Base-by-base conservation (phyloP, 2,329 filamentous ascomycete genomes). In the Dactylellina leptospora region DNA sequence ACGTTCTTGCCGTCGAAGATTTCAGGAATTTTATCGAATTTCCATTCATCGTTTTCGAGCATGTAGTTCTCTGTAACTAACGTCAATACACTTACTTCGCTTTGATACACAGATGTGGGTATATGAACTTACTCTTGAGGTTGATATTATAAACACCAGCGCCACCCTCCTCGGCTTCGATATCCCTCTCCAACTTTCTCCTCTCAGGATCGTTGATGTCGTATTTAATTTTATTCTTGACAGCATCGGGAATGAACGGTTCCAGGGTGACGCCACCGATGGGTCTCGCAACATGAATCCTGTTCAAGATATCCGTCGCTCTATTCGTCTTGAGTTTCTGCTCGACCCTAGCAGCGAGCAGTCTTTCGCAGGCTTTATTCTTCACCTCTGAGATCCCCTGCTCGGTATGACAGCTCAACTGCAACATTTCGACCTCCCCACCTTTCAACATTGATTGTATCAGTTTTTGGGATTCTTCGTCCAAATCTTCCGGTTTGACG, bases 201-300 rank as follows among this genome's bases (percentile, higher is more conserved):
- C 93, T 86, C 78, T 93, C 87, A n/a, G 93, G 93, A 76, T 97
- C 93, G 28, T 85, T 84, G 82, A 91, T 93, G 83, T 96, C 90
- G 81, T 93, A 96, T 82, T 96, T 97, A 84, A 90, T 90, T 81
- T 87, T 84, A 71, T 85, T 84, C 83, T 92, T 91, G 77, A 90
- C 85, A 4, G 86, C 92, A 61, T 97, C 92, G 3, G 95, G 96
- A 73, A 99, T 93, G 78, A 90, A 96, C 0, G 90, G 86, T 81
- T 96, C 90, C 44, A 90, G 87, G 18, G 86, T 85, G 55, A 90
- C 84, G 74, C 92, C 92, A 74, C 88, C 90, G 81, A 96, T 87
- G 58, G 95, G 96, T 78, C 92, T 87, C n/a, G 95, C 95, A 74
- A 99, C 96, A 82, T 99, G 96, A 68, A 99, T 99, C 79, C 96